Evolutionary conservation across 1,284 basidiomycete genomes (phyloP).

Genomic region (Boletus smithii): DNA sequence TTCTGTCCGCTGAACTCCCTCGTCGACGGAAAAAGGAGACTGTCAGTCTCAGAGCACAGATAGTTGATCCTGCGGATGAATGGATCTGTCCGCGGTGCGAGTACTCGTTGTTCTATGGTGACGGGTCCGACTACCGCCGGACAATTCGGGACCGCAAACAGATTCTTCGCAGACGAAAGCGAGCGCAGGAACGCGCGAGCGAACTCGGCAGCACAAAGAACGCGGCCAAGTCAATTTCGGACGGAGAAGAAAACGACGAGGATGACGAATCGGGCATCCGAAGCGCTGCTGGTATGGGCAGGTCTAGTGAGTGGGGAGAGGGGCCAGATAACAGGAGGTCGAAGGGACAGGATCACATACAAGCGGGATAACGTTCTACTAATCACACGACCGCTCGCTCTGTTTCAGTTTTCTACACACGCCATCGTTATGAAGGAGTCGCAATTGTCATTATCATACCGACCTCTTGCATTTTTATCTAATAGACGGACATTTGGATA

Average conservation of each 20-base stretch:
- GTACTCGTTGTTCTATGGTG: slow-evolving; percentile 81
- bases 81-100: slow-evolving; percentile 91
- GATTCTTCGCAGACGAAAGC: slow-evolving; percentile 67
- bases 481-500: slow-evolving; percentile 37
- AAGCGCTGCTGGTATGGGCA: slow-evolving; percentile 14
- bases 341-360: slow-evolving; percentile 24
- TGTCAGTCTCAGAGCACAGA: slow-evolving; percentile 34
- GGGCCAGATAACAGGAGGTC: slow-evolving; percentile 29
- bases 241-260: slow-evolving; percentile 39
- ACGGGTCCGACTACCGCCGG: slow-evolving; percentile 57
- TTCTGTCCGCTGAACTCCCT: slow-evolving; percentile 65
- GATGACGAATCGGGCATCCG: slow-evolving; percentile 25
- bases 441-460: slow-evolving; percentile 23
- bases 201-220: slow-evolving; percentile 32
- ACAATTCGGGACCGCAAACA: slow-evolving; percentile 75
- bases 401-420: slow-evolving; percentile 12
- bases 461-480: slow-evolving; percentile 31
- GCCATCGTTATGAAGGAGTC: slow-evolving; percentile 25
- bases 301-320: slow-evolving; percentile 34
- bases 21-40: slow-evolving; percentile 38
- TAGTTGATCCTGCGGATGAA: slow-evolving; percentile 69
- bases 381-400: slow-evolving; percentile 12
- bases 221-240: slow-evolving; percentile 30
- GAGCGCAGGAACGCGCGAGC: slow-evolving; percentile 73
- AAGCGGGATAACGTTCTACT: slow-evolving; percentile 29